A percentile compares a stretch with the other conserved stretches of the same genome.
phyloP scores from a whole-genome alignment of 2,329 filamentous ascomycete species.

The Rutstroemia sp. region DNA sequence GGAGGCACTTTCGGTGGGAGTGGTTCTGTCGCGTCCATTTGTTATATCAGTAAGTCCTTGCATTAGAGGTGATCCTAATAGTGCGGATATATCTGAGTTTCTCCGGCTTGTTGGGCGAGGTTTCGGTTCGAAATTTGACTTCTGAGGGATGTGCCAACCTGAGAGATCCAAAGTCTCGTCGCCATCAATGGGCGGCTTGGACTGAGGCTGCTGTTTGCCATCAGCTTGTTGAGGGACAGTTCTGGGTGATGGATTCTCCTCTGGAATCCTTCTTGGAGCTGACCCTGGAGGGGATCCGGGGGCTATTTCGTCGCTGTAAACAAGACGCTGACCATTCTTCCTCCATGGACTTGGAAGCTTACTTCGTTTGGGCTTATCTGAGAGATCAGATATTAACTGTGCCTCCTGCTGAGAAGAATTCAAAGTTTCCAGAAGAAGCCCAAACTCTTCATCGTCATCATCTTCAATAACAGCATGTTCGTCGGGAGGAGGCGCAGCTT shows the following conservation, averaged over 20 bases:
- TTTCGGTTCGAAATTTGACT: slow-evolving; percentile 26
- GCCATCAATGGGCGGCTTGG: slow-evolving; percentile 3
- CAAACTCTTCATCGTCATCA: slow-evolving; percentile 27
- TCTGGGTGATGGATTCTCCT: background rate
- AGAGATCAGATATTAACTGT: slow-evolving; percentile 10
- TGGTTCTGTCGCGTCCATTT: background rate
- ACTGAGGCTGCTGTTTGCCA: background rate
- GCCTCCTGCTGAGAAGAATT: slow-evolving; percentile 22
- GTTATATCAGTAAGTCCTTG: slow-evolving; percentile 20
- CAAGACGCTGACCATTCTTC: slow-evolving; percentile 25
- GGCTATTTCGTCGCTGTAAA: slow-evolving; percentile 27
- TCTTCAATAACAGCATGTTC: background rate
- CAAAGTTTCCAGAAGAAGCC: slow-evolving; percentile 27
- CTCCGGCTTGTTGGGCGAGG: slow-evolving; percentile 14
- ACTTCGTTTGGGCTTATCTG: slow-evolving; percentile 23
- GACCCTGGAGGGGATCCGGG: background rate
- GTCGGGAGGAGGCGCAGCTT: background rate
- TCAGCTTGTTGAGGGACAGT: background rate
- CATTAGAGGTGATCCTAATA: slow-evolving; percentile 22
- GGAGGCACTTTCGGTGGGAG: too few relatives aligned
- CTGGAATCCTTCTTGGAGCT: slow-evolving; percentile 7
- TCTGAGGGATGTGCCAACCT: slow-evolving; percentile 26
- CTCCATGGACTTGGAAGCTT: slow-evolving; percentile 29
- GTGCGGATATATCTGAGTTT: slow-evolving; percentile 21
- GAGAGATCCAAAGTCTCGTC: slow-evolving; percentile 18